Conservation (phyloP, 345 rosid genomes). For the Eutrema yunnanense region DNA sequence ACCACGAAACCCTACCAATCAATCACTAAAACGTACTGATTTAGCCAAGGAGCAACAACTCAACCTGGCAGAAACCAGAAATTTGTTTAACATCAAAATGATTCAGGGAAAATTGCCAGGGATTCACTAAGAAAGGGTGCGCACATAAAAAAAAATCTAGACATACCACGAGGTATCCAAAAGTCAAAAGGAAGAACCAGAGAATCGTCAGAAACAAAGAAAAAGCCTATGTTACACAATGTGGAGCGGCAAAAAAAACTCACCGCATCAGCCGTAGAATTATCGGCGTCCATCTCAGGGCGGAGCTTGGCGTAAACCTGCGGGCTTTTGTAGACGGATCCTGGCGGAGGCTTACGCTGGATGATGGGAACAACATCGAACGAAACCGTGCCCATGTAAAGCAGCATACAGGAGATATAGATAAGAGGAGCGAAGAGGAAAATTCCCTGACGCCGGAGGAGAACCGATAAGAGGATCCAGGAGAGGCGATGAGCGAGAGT, state of each 20-base stretch:
- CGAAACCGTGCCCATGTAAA: slow-evolving; percentile 93
- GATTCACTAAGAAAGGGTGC: background rate
- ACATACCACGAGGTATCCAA: background rate
- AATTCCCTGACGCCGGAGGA: slow-evolving; percentile 89
- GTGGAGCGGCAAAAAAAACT: slow-evolving; percentile 20
- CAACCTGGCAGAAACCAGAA: background rate
- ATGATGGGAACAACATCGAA: slow-evolving; percentile 72
- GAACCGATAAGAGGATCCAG: slow-evolving; percentile 74
- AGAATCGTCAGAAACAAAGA: background rate
- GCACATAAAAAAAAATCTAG: background rate
- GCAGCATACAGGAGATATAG: slow-evolving; percentile 90
- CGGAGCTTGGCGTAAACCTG: slow-evolving; percentile 82
- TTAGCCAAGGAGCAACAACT: background rate
- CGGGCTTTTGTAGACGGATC: slow-evolving; percentile 88
- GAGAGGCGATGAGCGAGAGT: slow-evolving; percentile 77
- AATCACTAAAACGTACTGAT: background rate
- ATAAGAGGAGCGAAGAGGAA: slow-evolving; percentile 90
- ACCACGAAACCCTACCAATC: background rate
- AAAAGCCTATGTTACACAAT: background rate
- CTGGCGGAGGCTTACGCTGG: slow-evolving; percentile 60
- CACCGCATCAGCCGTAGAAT: slow-evolving; percentile 89
- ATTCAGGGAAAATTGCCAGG: slow-evolving; percentile 4
- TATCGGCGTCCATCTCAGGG: slow-evolving; percentile 85
- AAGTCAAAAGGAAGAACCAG: background rate
- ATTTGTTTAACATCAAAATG: background rate